Base-by-base conservation (phyloP, 73 alveolate genomes). In the Uronychia binucleata region DNA sequence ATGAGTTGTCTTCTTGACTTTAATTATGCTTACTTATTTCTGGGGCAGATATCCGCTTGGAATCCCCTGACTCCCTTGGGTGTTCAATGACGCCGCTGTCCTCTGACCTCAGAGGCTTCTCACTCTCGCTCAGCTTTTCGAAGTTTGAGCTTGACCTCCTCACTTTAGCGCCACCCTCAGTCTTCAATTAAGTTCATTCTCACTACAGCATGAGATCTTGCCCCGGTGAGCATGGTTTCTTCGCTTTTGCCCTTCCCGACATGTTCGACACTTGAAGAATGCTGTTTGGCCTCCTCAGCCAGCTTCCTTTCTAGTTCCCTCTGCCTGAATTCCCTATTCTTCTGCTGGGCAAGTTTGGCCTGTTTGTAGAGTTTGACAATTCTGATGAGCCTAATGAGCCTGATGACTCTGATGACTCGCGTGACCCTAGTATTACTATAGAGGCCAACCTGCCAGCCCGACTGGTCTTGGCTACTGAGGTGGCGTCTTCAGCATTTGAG, bases 381-480 rank as follows among this genome's bases (percentile, higher is more conserved):
- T 81, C 97, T 78, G 0, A 93, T 86, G 19, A 93, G 83, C 57
- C 95, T 78, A 57, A 89, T 86, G 28, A 89, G 79, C 75, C 94
- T 90, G 29, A 88, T 67, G 14, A 93, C 79, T 76, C 92, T 82
- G 29, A 91, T 58, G 29, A 91, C 93, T 88, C 92, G 59, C 31
- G 95, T 90, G 75, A 81, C 87, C 75, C 93, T 90, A 11, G 5
- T 19, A 46, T 11, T 83, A 11, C 94, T 93, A 26, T 91, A 92
- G 82, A 92, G 74, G 26, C 95, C 95, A 80, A 46, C 67, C 67
- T 46, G 8, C 93, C 93, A 28, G 96, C 96, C 58, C 93, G 81
- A 35, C 86, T 85, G 28, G 31, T 82, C 86, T 77, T 80, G 34
- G 92, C 86, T 79, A 60, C 86, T 87, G 83, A 86, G 83, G 33